Percentiles rank a stretch among this genome's conserved stretches.
Conservation (phyloP, 2,329 filamentous ascomycete genomes). For the Xylariomycetidae sp. region DNA sequence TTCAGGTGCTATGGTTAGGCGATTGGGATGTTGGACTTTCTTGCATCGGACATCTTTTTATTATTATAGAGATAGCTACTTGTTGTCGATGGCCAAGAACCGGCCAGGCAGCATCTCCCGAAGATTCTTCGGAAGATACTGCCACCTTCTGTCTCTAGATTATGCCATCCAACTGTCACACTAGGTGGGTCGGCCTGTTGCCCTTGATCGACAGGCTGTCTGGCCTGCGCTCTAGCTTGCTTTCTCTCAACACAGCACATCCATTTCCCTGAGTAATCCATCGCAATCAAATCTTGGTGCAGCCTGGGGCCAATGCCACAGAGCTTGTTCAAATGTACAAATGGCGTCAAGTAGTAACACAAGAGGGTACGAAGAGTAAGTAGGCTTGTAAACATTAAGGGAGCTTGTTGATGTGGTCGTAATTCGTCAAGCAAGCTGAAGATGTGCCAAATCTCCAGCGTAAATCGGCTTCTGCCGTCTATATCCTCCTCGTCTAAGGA, state of each 20-base stretch:
- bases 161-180: too few relatives aligned
- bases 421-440: constrained; percentile 19
- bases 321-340: constrained; percentile 24
- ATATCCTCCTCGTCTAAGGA: constrained; percentile 9
- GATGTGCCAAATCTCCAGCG: constrained; percentile 11
- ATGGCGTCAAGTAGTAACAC: constrained; percentile 19
- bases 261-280: constrained; percentile 7
- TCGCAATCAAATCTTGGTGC: constrained; percentile 11
- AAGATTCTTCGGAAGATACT: too few relatives aligned
- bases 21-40: too few relatives aligned
- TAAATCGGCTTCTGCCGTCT: constrained; percentile 10
- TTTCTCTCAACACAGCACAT: constrained; percentile 9
- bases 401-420: constrained; percentile 20
- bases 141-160: too few relatives aligned
- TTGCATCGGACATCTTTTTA: too few relatives aligned
- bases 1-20: too few relatives aligned
- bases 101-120: too few relatives aligned
- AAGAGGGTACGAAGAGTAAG: constrained; percentile 15
- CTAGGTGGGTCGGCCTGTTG: too few relatives aligned
- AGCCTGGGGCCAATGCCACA: constrained; percentile 22
- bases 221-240: too few relatives aligned
- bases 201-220: too few relatives aligned
- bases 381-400: constrained; percentile 31
- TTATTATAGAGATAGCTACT: too few relatives aligned
- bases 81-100: too few relatives aligned